Percentiles rank a stretch among this genome's conserved stretches.
phyloP scores from a whole-genome alignment of 1,284 basidiomycete species.

The Tilletia caries region DNA sequence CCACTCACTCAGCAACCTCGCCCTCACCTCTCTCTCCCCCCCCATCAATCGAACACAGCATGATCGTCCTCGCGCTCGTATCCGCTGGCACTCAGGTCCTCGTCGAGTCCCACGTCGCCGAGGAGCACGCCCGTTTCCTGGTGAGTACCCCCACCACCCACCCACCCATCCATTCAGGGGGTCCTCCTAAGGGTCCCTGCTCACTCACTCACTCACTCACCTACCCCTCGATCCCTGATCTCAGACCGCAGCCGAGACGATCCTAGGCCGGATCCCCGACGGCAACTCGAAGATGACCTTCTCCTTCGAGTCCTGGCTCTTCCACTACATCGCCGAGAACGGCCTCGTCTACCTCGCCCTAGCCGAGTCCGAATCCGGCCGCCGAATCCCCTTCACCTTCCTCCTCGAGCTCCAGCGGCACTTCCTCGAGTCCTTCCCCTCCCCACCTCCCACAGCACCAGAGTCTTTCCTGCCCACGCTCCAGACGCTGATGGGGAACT shows the following conservation, averaged over 20 bases:
- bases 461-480: constrained; percentile 26
- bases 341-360: constrained; percentile 80
- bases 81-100: constrained; percentile 37
- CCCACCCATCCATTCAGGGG: neutral
- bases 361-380: constrained; percentile 72
- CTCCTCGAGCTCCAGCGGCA: constrained; percentile 77
- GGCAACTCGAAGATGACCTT: constrained; percentile 89
- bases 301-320: constrained; percentile 69
- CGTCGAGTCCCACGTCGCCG: constrained; percentile 36
- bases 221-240: no score
- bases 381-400: constrained; percentile 88
- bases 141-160: constrained; percentile 15
- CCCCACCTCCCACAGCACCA: neutral
- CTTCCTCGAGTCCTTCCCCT: constrained; percentile 49
- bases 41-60: constrained; percentile 11
- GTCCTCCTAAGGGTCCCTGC: neutral
- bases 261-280: constrained; percentile 88
- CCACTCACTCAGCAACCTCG: neutral
- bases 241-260: constrained; percentile 74
- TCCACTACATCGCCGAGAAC: constrained; percentile 72
- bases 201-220: no score
- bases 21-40: neutral
- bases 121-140: constrained; percentile 42
- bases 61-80: constrained; percentile 50
- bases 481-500: constrained; percentile 61